Percentiles rank a stretch among this genome's conserved stretches.
These are phyloP conservation scores for Moelleriella libera DNA, from an alignment of 2,329 filamentous ascomycete genomes.

Conservation along the genomic window DNA sequence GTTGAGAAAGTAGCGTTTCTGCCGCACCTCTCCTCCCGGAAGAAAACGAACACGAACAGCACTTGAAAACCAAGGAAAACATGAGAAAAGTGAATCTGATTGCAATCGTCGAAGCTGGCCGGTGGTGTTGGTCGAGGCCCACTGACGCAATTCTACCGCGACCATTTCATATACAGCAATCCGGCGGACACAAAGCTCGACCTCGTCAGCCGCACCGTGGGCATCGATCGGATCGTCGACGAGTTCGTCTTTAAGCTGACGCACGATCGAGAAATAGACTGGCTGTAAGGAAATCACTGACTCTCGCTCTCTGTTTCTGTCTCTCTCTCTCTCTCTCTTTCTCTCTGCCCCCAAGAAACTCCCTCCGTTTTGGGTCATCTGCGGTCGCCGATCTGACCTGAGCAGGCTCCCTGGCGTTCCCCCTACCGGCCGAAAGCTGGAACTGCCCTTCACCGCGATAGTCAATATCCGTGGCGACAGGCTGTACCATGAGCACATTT, in stretches of 20 bases:
- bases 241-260: constrained; percentile 55
- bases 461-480: constrained; percentile 50
- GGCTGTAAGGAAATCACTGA: constrained; percentile 48
- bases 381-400: too few relatives aligned
- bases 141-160: constrained; percentile 53
- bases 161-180: constrained; percentile 66
- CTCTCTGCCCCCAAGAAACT: too few relatives aligned
- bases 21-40: too few relatives aligned
- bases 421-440: constrained; percentile 35
- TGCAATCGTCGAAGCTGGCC: constrained; percentile 26
- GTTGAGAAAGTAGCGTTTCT: constrained; percentile 7
- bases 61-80: too few relatives aligned
- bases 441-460: constrained; percentile 46
- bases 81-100: neutral
- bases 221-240: constrained; percentile 57
- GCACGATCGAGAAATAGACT: constrained; percentile 49
- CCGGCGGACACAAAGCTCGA: constrained; percentile 52
- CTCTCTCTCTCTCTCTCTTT: too few relatives aligned
- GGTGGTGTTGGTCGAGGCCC: constrained; percentile 53
- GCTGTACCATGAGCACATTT: constrained; percentile 52
- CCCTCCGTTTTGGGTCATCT: too few relatives aligned
- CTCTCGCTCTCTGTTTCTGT: neutral
- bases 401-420: constrained; percentile 36
- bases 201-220: constrained; percentile 57
- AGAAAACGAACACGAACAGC: too few relatives aligned